Evolutionary conservation across 805 yeast genomes (phyloP).

Genomic region (Wickerhamiella azyma): DNA sequence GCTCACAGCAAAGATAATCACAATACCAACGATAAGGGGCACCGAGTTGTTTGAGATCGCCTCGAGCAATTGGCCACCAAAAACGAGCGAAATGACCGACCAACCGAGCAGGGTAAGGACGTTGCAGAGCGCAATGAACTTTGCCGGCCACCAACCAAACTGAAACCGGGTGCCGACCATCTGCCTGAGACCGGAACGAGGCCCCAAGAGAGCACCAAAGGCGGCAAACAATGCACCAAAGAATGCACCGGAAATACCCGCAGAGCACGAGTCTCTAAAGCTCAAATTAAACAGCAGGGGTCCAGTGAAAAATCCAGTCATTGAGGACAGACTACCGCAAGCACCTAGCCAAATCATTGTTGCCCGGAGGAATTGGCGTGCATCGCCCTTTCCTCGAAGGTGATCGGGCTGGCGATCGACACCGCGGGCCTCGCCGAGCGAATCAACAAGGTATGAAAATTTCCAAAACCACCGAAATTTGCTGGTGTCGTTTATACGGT

Average conservation of each 20-base stretch:
- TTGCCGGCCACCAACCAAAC: constrained; percentile 79
- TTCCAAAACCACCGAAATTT: constrained; percentile 18
- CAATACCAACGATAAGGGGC: constrained; percentile 61
- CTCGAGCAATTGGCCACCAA: constrained; percentile 72
- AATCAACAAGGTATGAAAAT: constrained; percentile 29
- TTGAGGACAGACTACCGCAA: constrained; percentile 76
- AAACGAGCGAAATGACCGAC: constrained; percentile 82
- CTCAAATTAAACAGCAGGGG: constrained; percentile 59
- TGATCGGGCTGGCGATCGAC: constrained; percentile 60
- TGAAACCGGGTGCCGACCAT: constrained; percentile 70
- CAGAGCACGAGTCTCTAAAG: constrained; percentile 45
- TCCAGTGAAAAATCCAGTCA: constrained; percentile 71
- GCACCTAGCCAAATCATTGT: constrained; percentile 75
- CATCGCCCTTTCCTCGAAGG: constrained; percentile 32
- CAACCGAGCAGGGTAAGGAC: constrained; percentile 77
- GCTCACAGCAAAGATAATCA: constrained; percentile 51
- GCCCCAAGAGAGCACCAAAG: constrained; percentile 77
- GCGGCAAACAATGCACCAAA: constrained; percentile 70
- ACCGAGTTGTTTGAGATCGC: constrained; percentile 51
- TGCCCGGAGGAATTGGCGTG: constrained; percentile 27
- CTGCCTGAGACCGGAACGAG: constrained; percentile 78
- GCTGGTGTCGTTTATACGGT: constrained; percentile 11
- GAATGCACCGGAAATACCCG: constrained; percentile 50
- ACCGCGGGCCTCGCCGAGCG: constrained; percentile 60
- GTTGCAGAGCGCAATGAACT: constrained; percentile 56